Conservation (phyloP, 805 yeast genomes). For the Candida jianshihensis region DNA sequence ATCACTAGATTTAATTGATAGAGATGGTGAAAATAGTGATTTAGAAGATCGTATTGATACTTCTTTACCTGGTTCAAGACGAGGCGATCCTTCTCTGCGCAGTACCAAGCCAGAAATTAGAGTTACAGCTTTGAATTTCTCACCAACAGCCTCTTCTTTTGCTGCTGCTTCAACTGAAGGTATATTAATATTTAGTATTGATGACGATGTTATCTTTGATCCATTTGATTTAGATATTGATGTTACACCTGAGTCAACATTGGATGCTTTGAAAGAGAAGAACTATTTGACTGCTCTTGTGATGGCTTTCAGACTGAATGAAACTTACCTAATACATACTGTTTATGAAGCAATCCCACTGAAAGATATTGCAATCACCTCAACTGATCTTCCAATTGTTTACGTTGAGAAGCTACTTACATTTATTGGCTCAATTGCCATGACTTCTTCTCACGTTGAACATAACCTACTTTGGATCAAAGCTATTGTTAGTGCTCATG, state of each 20-base stretch:
- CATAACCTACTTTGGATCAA: conserved; percentile 79
- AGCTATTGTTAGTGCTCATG: conserved; percentile 62
- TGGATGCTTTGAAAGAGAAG: conserved; percentile 49
- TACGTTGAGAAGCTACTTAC: conserved; percentile 62
- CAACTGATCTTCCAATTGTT: conserved; percentile 66
- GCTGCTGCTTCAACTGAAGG: conserved; percentile 97
- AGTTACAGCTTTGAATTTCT: conserved; percentile 69
- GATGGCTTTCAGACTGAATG: conserved; percentile 92
- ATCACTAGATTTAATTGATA: conserved; percentile 71
- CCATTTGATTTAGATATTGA: conserved; percentile 94
- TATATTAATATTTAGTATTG: conserved; percentile 71
- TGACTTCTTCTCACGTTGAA: conserved; percentile 78
- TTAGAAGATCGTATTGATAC: conserved; percentile 72
- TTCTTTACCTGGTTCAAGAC: conserved; percentile 78
- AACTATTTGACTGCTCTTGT: conserved; percentile 70
- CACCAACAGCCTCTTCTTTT: conserved; percentile 86
- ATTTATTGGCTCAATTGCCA: conserved; percentile 61
- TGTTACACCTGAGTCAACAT: conserved; percentile 74
- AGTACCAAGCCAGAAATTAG: conserved; percentile 75
- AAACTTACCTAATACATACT: conserved; percentile 58
- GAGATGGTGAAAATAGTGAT: conserved; percentile 81
- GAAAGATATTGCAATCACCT: conserved; percentile 61
- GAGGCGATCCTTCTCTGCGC: conserved; percentile 72
- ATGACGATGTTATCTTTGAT: conserved; percentile 71
- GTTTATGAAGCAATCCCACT: conserved; percentile 70